phyloP scores from a whole-genome alignment of 768 basidiomycete species.

The Sarcodon aspratus region DNA sequence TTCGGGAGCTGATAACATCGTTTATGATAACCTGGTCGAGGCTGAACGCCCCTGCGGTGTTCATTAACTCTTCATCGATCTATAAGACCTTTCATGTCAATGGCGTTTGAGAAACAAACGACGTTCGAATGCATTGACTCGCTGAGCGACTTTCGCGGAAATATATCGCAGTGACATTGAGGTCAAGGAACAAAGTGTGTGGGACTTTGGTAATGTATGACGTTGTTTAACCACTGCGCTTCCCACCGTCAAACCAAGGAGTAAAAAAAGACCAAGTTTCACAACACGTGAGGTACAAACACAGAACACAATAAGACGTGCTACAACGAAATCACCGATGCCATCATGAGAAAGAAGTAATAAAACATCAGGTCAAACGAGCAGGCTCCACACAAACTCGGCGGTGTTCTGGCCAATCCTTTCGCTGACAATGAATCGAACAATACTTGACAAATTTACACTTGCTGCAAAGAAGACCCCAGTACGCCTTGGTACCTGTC shows the following conservation, averaged over 20 bases:
- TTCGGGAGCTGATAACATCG: background rate
- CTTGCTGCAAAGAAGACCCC: conserved; percentile 61
- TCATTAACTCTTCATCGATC: conserved; percentile 97
- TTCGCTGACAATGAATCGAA: conserved; percentile 60
- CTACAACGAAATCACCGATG: background rate
- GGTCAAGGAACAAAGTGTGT: background rate
- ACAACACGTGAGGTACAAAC: too few relatives aligned
- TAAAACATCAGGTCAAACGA: background rate
- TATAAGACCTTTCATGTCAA: conserved; percentile 15
- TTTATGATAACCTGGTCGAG: conserved; percentile 63
- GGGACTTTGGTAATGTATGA: too few relatives aligned
- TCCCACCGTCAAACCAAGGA: too few relatives aligned
- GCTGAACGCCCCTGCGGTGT: conserved; percentile 78
- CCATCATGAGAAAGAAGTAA: background rate
- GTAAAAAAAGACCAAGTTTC: too few relatives aligned
- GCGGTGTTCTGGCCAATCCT: conserved; percentile 72
- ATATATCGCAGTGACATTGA: conserved; percentile 53
- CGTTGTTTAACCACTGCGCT: too few relatives aligned
- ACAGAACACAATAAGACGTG: background rate
- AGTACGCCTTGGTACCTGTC: conserved; percentile 8
- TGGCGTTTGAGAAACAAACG: conserved; percentile 1
- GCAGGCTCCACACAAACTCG: conserved; percentile 46
- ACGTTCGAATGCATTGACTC: conserved; percentile 28
- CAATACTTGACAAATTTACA: conserved; percentile 75
- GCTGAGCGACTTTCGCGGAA: conserved; percentile 64